Percentiles rank a stretch among this genome's conserved stretches.
These are phyloP conservation scores for Oxytropis ochrocephala DNA, from an alignment of 306 rosid species.

Conservation along the genomic window DNA sequence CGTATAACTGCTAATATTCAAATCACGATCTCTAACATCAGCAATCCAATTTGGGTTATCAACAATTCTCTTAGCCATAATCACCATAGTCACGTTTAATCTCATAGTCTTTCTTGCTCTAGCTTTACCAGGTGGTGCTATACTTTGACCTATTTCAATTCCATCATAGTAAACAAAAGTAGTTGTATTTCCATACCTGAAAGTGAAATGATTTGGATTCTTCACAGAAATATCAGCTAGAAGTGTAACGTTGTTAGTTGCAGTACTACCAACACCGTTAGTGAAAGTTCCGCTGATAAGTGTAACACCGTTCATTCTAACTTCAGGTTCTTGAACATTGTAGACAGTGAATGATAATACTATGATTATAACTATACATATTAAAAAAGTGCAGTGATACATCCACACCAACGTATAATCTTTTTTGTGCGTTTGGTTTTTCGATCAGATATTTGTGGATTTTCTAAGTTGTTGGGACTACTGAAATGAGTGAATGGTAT, in stretches of 20 bases:
- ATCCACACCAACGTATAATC: slow-evolving; percentile 24
- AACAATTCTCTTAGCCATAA: background rate
- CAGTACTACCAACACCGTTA: background rate
- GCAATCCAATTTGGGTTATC: background rate
- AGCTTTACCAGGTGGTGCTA: slow-evolving; percentile 14
- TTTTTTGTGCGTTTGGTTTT: background rate
- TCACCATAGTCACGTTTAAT: slow-evolving; percentile 22
- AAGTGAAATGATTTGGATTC: slow-evolving; percentile 28
- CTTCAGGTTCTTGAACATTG: slow-evolving; percentile 37
- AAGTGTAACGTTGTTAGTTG: background rate
- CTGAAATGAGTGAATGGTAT: background rate
- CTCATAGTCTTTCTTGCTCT: slow-evolving; percentile 11
- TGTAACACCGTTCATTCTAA: slow-evolving; percentile 6
- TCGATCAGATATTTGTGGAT: background rate
- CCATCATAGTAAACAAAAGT: slow-evolving; percentile 20
- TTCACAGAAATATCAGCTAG: slow-evolving; percentile 23
- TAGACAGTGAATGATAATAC: slow-evolving; percentile 42
- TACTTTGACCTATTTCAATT: slow-evolving; percentile 3
- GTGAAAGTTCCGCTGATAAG: background rate
- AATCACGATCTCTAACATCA: background rate
- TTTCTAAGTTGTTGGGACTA: background rate
- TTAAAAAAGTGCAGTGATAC: slow-evolving; percentile 35
- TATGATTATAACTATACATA: slow-evolving; percentile 26
- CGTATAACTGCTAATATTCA: slow-evolving; percentile 28
- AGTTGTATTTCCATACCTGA: slow-evolving; percentile 7